Conservation (phyloP, 306 rosid genomes). For the Neltuma alba region DNA sequence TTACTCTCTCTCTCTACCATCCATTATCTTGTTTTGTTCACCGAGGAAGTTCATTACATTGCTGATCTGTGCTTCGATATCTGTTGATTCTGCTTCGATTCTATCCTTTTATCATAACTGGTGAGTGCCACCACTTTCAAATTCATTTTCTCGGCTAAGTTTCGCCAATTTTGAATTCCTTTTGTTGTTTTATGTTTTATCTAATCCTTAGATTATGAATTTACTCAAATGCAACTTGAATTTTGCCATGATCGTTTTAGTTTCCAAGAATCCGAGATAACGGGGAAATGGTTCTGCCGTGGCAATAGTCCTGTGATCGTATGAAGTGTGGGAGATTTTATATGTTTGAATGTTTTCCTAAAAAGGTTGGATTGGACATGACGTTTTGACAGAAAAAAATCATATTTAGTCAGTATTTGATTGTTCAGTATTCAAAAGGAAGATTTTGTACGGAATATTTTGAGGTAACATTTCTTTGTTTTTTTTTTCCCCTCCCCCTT, state of each 20-base stretch:
- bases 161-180: slow-evolving; percentile 33
- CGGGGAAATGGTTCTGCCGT: slow-evolving; percentile 14
- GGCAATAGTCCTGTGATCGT: slow-evolving; percentile 11
- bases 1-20: slow-evolving; percentile 32
- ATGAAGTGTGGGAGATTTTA: background rate
- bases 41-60: slow-evolving; percentile 47
- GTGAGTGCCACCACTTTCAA: slow-evolving; percentile 46
- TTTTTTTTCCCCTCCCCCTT: background rate
- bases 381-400: slow-evolving; percentile 19
- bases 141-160: background rate
- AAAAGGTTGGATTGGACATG: slow-evolving; percentile 15
- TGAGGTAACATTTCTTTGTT: background rate
- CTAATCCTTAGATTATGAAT: slow-evolving; percentile 28
- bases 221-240: slow-evolving; percentile 46
- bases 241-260: slow-evolving; percentile 45
- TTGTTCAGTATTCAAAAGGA: background rate
- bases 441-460: slow-evolving; percentile 17
- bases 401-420: background rate
- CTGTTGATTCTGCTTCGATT: slow-evolving; percentile 29
- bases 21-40: slow-evolving; percentile 35
- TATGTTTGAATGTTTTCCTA: slow-evolving; percentile 14
- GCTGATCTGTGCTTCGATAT: slow-evolving; percentile 46
- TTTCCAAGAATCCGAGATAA: slow-evolving; percentile 27
- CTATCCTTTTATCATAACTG: slow-evolving; percentile 37
- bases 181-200: slow-evolving; percentile 11